These are phyloP conservation scores for Blastomyces silverae DNA, from an alignment of 2,329 filamentous ascomycete species.

Conservation along the genomic window DNA sequence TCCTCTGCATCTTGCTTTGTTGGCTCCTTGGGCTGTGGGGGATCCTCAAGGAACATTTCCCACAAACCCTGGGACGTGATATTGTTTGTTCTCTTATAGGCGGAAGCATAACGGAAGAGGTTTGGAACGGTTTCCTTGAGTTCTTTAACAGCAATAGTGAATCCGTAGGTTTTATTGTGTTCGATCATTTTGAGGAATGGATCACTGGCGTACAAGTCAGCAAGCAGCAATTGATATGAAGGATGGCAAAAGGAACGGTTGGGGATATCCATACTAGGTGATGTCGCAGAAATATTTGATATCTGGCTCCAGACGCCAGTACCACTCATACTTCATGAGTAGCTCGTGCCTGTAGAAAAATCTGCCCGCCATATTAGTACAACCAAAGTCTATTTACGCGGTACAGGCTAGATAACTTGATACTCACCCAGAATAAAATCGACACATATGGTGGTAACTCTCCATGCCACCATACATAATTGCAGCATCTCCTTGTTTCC, in stretches of 20 bases:
- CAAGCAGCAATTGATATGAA: conserved; percentile 11
- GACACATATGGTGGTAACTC: conserved; percentile 98
- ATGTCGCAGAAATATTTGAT: conserved; percentile 99
- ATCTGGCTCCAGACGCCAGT: conserved; percentile 97
- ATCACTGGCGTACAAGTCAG: conserved; percentile 54
- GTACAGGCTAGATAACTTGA: background rate
- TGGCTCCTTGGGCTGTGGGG: conserved; percentile 46
- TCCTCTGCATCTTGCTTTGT: conserved; percentile 49
- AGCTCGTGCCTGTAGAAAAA: conserved; percentile 98
- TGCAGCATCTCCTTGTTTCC: conserved; percentile 90
- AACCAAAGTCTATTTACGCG: background rate
- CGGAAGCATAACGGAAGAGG: conserved; percentile 97
- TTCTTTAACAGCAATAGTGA: conserved; percentile 98
- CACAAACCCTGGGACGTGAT: conserved; percentile 85
- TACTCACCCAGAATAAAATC: conserved; percentile 91
- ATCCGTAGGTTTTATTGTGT: conserved; percentile 94
- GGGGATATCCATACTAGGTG: conserved; percentile 65
- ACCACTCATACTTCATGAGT: conserved; percentile 96
- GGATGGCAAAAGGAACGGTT: background rate
- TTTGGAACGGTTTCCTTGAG: conserved; percentile 96
- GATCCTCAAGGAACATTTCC: conserved; percentile 95
- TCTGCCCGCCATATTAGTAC: conserved; percentile 38
- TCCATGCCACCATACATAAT: conserved; percentile 99
- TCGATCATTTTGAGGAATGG: conserved; percentile 94
- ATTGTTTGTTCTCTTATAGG: conserved; percentile 90